Percentiles rank a stretch among this genome's conserved stretches.
These are phyloP conservation scores for Eucalyptus marginata DNA, from an alignment of 345 rosid genomes.

Conservation along the genomic window DNA sequence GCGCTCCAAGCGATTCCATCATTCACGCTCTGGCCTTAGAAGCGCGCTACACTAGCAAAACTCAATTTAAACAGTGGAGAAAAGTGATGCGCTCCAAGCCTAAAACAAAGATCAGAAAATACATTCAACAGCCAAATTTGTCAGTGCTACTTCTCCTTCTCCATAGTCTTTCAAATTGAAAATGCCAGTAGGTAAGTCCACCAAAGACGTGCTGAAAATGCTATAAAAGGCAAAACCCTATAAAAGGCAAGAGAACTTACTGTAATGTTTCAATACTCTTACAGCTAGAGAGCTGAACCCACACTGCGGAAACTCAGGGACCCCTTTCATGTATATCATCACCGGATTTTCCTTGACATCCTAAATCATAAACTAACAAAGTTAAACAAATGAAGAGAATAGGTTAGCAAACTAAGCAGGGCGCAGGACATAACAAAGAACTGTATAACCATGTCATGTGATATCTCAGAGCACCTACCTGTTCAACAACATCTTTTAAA, in stretches of 20 bases:
- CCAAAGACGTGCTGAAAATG: neutral
- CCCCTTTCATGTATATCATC: too few relatives aligned
- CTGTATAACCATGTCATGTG: conserved; percentile 19
- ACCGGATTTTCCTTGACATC: too few relatives aligned
- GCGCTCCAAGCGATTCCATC: neutral
- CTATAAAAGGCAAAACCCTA: neutral
- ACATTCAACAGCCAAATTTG: neutral
- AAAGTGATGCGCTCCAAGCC: neutral
- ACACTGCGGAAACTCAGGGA: conserved; percentile 40
- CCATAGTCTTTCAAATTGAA: neutral
- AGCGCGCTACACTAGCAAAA: neutral
- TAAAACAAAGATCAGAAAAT: neutral
- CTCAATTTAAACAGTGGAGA: neutral
- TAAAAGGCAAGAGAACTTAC: conserved; percentile 24
- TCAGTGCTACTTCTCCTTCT: neutral
- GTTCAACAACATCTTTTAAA: too few relatives aligned
- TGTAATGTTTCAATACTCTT: conserved; percentile 56
- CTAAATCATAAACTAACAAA: neutral
- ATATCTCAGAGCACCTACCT: neutral
- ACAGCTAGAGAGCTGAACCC: conserved; percentile 56
- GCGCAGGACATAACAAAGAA: too few relatives aligned
- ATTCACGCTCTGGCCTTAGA: neutral
- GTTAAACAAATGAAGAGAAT: neutral
- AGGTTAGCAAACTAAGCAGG: too few relatives aligned
- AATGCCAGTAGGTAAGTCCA: neutral